Evolutionary conservation across 1,284 basidiomycete genomes (phyloP), one percentile per base, ranked within the genome.

Genomic region (Boletus semigastroideus): DNA sequence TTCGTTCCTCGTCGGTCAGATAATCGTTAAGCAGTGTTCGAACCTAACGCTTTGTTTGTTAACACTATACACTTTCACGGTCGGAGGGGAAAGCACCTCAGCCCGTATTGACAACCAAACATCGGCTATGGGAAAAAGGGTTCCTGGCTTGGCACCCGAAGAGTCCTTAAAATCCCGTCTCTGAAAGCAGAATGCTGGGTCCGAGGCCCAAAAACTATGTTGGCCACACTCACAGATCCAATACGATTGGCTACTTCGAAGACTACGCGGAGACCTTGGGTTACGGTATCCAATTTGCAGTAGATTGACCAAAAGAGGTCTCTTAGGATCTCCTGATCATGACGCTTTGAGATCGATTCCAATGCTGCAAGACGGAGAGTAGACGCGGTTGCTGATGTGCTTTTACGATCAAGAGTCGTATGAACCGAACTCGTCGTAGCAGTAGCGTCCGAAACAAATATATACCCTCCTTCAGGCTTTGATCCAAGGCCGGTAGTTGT

Each of bases 251-350:
- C 80, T 2, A 99, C 91, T 69, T 99, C 97, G 64, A 90, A 94
- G 1, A 97, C 82, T 3, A 98, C 90, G 43, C 95, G 78, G 59
- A 98, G 78, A 10, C 94, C 92, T 69, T 99, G 95, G 33, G 92
- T 80, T n/a, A 98, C 90, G 19, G 97, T 97, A 63, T 95, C 89
- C 48, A 99, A 71, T 71, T 99, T 99, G 6, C 94, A 97, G 68
- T 94, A 99, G 16, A 98, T 70, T 5, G 97, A 98, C 95, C 96
- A 99, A 71, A 99, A 98, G 34, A 99, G 78, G 71, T 99, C 97
- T 54, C 79, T 81, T 48, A 98, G 70, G n/a, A 90, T 84, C 61
- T 95, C 90, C 56, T 92, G 87, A 67, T 97, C 87, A 34, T 80
- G 73, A 45, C 85, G 79, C 60, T 89, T 90, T 8, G 82, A 80